Base-by-base conservation (phyloP, 2,329 filamentous ascomycete species). In the Claviceps monticola region DNA sequence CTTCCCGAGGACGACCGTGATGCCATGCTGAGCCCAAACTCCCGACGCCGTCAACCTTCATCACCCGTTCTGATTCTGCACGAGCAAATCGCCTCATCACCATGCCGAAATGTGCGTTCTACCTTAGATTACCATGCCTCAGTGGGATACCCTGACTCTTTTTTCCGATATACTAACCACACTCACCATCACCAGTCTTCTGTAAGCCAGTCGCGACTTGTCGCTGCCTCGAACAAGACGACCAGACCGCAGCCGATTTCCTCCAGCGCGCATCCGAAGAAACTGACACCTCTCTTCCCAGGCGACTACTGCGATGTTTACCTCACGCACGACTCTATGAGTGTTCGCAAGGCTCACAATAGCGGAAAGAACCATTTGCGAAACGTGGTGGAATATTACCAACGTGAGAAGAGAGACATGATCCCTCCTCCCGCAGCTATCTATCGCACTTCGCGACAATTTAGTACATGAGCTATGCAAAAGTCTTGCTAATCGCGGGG, bases 271-370 rank as follows among this genome's bases (percentile, higher is more conserved):
- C 49, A 29, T 38, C 16, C 47, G 53, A 53, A 53, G 57, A 36
- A 29, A 54, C 59, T 63, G 50, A 62, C 55, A 56, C 76, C 71
- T 21, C 23, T 17, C 13, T 21, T 21, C 5, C 50, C 42, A 71
- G 70, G 90, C 78, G 93, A 98, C 70, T 98, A 98, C 72, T 98
- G 93, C 80, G 93, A 98, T 85, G 93, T 98, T 70, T 98, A 98
- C 79, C 86, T 98, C 62, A 98, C 93, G 60, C 93, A 98, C 79
- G 93, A 98, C 78, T 95, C 89, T 46, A 97, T 97, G 91, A 95
- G 89, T 72, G 93, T 98, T 71, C 90, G 93, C 62, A 97, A 97
- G 74, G 93, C 93, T 48, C 93, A 98, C 72, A 98, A 98, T 75
- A 86, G 82, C 66, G 93, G 93, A 56, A 83, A 91, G 62, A 98